Evolutionary conservation across 1,284 basidiomycete genomes (phyloP), one percentile per base, ranked within the genome.

Genomic region (Fomitiporia mediterranea): DNA sequence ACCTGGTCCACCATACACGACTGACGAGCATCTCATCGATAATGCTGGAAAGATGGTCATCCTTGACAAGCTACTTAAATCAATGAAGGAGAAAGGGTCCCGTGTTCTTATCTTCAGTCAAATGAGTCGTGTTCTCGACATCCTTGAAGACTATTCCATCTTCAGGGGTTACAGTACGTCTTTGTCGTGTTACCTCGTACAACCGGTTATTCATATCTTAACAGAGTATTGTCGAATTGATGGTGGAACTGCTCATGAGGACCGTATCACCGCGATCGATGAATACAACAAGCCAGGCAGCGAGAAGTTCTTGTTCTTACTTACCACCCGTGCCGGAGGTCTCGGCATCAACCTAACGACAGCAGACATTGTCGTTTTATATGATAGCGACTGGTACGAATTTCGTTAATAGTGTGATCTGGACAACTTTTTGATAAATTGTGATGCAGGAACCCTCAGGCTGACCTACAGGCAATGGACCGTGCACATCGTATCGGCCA

Each of bases 401-500:
- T 19, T 21, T 55, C 64, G 59, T 23, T 30, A 11, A 28, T 46
- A 15, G 11, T 43, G 17, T 9, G 15, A 13, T 27, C 7, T 30
- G 27, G n/a, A 28, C 4, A 37, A 9, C 53, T 64, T 17, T 59
- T 11, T 34, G 23, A 43, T 11, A 23, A 43, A 17, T 44, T 44
- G 9, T 5, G 44, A 39, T 44, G 6, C 62, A 91, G 89, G 89
- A 99, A 99, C 70, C 96, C 97, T 1, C 96, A 99, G 73, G 96
- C 96, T 3, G 97, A 99, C 76, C 70, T 99, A 55, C 97, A 99
- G 70, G 97, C 97, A 4, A 98, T 99, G 97, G 96, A 99, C 69
- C 91, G 96, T 62, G 96, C 96, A 0, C 96, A 99, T 73, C 91
- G 96, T 64, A 98, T 99, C 61, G 96, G 96, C 2, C 97, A 98